Base-by-base conservation (phyloP, 2,329 filamentous ascomycete genomes). In the Talaromyces sp. region DNA sequence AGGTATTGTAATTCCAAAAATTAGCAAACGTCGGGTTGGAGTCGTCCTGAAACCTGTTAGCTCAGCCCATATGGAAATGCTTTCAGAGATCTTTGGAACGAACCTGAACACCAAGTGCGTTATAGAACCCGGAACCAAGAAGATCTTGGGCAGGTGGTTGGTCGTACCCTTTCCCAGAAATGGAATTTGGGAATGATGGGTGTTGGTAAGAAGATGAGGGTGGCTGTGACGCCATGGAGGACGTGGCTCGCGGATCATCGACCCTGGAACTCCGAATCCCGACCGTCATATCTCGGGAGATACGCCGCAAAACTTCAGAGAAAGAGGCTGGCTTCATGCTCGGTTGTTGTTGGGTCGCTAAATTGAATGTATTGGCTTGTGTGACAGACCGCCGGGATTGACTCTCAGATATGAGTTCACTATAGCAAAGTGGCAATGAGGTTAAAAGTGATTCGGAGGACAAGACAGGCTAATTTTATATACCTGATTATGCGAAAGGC, bases 401-500 rank as follows among this genome's bases (percentile, higher is more conserved):
- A 14, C 43, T 45, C 14, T 45, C 43, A 8, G 43, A 45, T n/a
- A 45, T 24, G 20, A 45, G 43, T 22, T 45, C 43, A 16, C 43
- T 45, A 29, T 42, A 29, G 14, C 2, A n/a, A n/a, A 16, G 19
- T 10, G 19, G 11, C 13, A 36, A 6, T n/a, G 20, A 7, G 10
- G 43, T 24, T 35, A 45, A 19, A 45, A 35, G 3, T 10, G 43
- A 24, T 8, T 22, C 3, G 43, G 17, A 19, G 13, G 9, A 14
- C 7, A 4, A 1, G 33, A 13, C 3, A 24, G 16, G 10, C 19
- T n/a, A 9, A 14, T 9, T 3, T 11, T n/a, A 1, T 2, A 3
- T 35, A 45, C 43, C 43, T 45, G 29, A 45, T 45, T 6, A 45
- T 45, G 30, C 43, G 43, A 16, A 35, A 45, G 6, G 43, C 43